Evolutionary conservation across 805 yeast genomes (phyloP), one percentile per base, ranked within the genome.

Genomic region (Candida patagonica): DNA sequence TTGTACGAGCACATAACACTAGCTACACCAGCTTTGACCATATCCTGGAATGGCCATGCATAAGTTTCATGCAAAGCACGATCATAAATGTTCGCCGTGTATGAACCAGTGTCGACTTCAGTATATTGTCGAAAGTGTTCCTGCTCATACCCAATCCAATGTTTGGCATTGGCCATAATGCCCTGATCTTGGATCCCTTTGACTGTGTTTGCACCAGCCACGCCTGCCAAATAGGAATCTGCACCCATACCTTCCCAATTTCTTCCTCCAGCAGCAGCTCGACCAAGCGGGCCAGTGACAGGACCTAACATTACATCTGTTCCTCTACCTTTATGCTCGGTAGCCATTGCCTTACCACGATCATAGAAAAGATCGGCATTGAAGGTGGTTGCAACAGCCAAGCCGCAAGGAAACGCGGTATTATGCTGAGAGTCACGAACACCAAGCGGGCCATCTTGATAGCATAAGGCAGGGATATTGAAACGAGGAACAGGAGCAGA

Each of bases 21-120:
- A 2, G 77, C 80, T 21, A 62, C 77, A 24, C 80, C 80, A 6
- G 80, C 76, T 41, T 66, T 66, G 19, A 77, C 63, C 26, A 73
- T 72, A 48, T 76, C 79, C 5, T 79, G 80, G 60, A 74, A 77
- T 8, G 83, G 83, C 82, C 82, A 76, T 35, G 74, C 54, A 52
- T 70, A 76, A 1, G 74, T 53, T 49, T 77, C 83, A 51, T 73
- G 81, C 70, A 77, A 66, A 1, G 76, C 70, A 22, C 76, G 60
- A 51, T 75, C 81, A 42, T 75, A 80, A 33, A 75, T 71, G 43
- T 74, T 71, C 7, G 78, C 61, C 44, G 74, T 68, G 19, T 73
- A 61, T 4, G 78, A 63, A 6, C 57, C 56, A 15, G 61, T 53
- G 24, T 35, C 41, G 12, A 37, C 38, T 45, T 73, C 78, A 24